Evolutionary conservation across 1,284 basidiomycete genomes (phyloP), one percentile per base, ranked within the genome.

Genomic region (Leccinum solheimii): DNA sequence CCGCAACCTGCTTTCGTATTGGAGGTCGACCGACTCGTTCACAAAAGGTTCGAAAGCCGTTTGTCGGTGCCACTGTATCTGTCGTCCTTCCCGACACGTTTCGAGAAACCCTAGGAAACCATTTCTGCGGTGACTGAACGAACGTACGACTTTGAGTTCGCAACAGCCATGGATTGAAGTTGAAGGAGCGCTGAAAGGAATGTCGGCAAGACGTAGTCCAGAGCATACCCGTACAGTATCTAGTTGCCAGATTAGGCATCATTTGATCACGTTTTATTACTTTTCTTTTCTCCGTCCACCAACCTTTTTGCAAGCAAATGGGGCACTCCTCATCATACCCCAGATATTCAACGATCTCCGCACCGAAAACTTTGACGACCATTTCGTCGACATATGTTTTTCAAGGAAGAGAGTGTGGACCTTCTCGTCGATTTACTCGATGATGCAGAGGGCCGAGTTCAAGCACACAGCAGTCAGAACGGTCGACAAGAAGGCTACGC

Each of bases 271-370:
- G 26, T 27, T 27, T 27, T 27, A 27, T 27, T 27, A 27, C 26
- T 67, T 92, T 23, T 91, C 88, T 26, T 92, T 92, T 69, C 81
- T 92, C 14, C 84, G 90, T 58, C 88, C 91, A 21, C 91, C 90
- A 16, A 87, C 88, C 9, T 67, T 75, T 23, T 23, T 23, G 9
- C 79, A 82, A 57, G 77, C 78, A 2, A 67, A 74, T 7, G 72
- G 74, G 74, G 11, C 78, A 6, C 72, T 92, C 45, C 72, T 77
- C 10, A 81, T 92, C 53, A 90, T 84, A 1, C 89, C 88, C 1
- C 89, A 92, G 72, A 83, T 93, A 62, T 82, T 85, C 19, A 92
- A 93, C 70, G 91, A 92, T 67, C 79, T 93, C 53, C 83, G 91
- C 26, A 92, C 90, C 16, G 89, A 91, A 66, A 75, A 77, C 3